Base-by-base conservation (phyloP, 495 filamentous ascomycete species). In the Parachaetomium inaequale region DNA sequence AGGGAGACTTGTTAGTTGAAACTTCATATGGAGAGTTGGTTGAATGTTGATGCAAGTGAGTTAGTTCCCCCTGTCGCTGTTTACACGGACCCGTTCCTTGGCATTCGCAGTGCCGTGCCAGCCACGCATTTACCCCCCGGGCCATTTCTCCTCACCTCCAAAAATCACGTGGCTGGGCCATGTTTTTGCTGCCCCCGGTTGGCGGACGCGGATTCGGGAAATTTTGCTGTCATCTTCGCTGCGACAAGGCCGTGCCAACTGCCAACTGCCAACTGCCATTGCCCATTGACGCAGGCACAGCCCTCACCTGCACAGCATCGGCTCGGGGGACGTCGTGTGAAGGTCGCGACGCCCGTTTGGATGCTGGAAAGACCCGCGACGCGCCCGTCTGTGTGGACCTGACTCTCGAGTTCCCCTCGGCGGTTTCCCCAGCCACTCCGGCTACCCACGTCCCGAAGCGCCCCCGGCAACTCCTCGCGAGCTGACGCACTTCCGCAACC, bases 221-320 rank as follows among this genome's bases (percentile, higher is more conserved):
- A 62, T 71, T 67, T 68, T 66, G 65, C 61, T 66, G 63, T 62
- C 63, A 63, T 68, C 66, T 65, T 67, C 60, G 63, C 71, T 70
- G 67, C 62, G 69, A 69, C 68, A 65, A 64, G 38, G 36, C 14
- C 36, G 36, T 40, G 36, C 36, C 36, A 15, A 65, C 38, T 36
- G 36, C 28, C 7, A 34, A 21, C 19, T 38, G 19, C 21, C 8
- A 32, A 45, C 55, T 67, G 45, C 45, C 62, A 74, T 75, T 70
- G 50, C 61, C 66, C 69, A 75, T 75, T 75, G 71, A 63, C 59
- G 31, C 54, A 62, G 50, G 54, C 62, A 54, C 66, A 72, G 68
- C 63, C 50, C 65, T 34, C 63, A 58, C 40, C 63, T 10, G 60
- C 29, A 46, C 59, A 49, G 38, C 55, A 62, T 55, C 31, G 25